Percentiles rank a stretch among this genome's conserved stretches.
phyloP scores from a whole-genome alignment of 257 asterid genomes.

The Solanum megistacrolobum region DNA sequence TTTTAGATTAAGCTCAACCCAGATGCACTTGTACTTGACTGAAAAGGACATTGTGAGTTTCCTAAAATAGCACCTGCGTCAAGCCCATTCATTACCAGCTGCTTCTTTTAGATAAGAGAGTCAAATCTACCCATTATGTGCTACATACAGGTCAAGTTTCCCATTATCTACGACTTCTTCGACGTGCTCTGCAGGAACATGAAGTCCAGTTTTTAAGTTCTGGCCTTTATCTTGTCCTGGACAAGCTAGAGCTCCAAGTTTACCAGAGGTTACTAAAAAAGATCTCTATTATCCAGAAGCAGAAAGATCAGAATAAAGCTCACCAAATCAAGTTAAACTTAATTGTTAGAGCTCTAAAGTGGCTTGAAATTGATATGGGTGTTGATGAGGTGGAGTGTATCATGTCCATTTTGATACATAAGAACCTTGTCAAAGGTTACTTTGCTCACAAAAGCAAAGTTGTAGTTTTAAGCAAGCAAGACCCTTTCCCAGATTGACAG shows the following conservation, averaged over 20 bases:
- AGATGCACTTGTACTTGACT: not conserved
- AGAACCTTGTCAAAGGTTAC: conserved; percentile 84
- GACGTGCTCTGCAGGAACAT: conserved; percentile 72
- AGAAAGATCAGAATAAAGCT: conserved; percentile 71
- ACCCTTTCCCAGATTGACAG: conserved; percentile 89
- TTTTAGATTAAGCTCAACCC: not conserved
- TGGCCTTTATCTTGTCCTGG: conserved; percentile 86
- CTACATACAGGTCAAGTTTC: not conserved
- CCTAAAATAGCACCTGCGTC: not conserved
- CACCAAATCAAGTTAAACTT: conserved; percentile 87
- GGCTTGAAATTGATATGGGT: conserved; percentile 89
- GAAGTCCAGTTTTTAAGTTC: conserved; percentile 94
- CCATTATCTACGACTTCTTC: conserved; percentile 64
- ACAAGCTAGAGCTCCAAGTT: conserved; percentile 95
- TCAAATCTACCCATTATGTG: not conserved
- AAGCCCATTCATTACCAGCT: not conserved
- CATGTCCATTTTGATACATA: conserved; percentile 76
- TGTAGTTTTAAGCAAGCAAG: conserved; percentile 87
- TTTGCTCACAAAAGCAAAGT: conserved; percentile 97
- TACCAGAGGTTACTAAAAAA: conserved; percentile 82
- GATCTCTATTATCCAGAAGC: conserved; percentile 73
- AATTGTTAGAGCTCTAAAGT: conserved; percentile 73
- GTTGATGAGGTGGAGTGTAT: conserved; percentile 95
- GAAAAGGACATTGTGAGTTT: not conserved
- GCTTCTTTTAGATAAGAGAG: not conserved